Conservation (phyloP, 441 rosid genomes). For the Sinapis alba region DNA sequence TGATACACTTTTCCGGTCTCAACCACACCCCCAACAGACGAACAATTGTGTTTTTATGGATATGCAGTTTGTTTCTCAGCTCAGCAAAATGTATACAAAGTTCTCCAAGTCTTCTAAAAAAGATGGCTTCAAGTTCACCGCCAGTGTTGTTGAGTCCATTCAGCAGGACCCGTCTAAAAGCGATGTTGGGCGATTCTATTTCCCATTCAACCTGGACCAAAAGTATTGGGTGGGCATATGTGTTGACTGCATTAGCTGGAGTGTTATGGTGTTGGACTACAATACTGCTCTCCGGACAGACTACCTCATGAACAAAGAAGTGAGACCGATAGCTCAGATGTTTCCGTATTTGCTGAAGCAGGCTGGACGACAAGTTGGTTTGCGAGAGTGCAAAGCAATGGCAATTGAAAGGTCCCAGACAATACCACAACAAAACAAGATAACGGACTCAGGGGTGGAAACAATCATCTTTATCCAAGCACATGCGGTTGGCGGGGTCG, state of each 20-base stretch:
- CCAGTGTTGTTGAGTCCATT: background rate
- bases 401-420: background rate
- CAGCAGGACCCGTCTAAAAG: background rate
- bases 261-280: background rate
- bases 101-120: background rate
- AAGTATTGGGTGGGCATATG: background rate
- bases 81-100: background rate
- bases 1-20: background rate
- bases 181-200: background rate
- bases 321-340: background rate
- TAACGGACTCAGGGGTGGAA: background rate
- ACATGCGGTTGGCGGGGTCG: background rate
- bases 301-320: background rate
- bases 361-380: background rate
- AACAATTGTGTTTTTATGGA: background rate
- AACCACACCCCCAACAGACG: background rate
- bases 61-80: background rate
- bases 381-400: background rate
- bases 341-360: background rate
- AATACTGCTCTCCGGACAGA: background rate
- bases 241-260: background rate
- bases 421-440: background rate
- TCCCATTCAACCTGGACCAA: background rate
- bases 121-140: background rate
- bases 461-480: background rate